Evolutionary conservation across 192 early-diverging fungal species (phyloP).

Genomic region (Dissophora globulifera): DNA sequence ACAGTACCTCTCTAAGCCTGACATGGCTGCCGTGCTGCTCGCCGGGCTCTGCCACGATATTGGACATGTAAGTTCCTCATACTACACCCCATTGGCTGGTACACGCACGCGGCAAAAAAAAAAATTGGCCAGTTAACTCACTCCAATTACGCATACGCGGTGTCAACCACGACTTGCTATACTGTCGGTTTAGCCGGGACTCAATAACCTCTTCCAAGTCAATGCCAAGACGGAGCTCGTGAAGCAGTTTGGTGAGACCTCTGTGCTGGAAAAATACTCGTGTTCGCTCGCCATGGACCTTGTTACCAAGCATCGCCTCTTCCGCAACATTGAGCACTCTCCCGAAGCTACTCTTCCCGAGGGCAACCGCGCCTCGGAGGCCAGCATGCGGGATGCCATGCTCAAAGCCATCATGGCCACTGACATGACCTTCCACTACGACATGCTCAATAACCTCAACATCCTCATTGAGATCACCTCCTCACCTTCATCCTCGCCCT

Average conservation of each 20-base stretch:
- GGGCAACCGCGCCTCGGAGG: constrained; percentile 61
- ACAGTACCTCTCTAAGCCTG: constrained; percentile 73
- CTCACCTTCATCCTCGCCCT: constrained; percentile 26
- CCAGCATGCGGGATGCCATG: constrained; percentile 58
- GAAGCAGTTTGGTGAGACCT: constrained; percentile 75
- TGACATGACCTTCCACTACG: constrained; percentile 93
- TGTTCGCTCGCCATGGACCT: constrained; percentile 80
- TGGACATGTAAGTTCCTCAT: constrained; percentile 74
- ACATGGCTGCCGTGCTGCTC: constrained; percentile 81
- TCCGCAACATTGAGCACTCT: constrained; percentile 64
- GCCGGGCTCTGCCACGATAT: constrained; percentile 92
- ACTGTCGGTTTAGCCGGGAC: constrained; percentile 74
- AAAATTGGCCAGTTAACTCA: too few species aligned
- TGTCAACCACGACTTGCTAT: not conserved
- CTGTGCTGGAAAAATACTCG: constrained; percentile 90
- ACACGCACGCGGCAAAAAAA: too few species aligned
- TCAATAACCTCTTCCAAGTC: constrained; percentile 92
- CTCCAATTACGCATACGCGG: too few species aligned
- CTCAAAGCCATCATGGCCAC: constrained; percentile 86
- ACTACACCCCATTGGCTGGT: too few species aligned
- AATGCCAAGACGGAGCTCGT: constrained; percentile 85
- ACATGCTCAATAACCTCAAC: constrained; percentile 64
- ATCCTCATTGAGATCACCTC: constrained; percentile 53
- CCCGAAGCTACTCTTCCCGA: constrained; percentile 53
- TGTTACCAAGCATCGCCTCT: constrained; percentile 76